Evolutionary conservation across 192 early-diverging fungal genomes (phyloP).

Genomic region (Backusella morwellensis): DNA sequence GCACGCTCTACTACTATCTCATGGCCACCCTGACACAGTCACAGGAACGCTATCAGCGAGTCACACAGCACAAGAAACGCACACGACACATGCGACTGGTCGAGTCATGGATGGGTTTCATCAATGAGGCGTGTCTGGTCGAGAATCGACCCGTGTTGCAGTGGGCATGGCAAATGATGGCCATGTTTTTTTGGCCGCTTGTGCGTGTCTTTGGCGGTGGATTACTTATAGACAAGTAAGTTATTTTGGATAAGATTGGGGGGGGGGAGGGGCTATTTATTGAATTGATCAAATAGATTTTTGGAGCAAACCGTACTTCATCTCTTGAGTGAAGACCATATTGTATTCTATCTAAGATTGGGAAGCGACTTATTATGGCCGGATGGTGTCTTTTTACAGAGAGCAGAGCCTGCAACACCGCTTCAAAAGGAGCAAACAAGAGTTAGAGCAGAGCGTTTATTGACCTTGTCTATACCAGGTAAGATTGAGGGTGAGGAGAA

Average conservation of each 20-base stretch:
- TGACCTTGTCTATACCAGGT: constrained; percentile 44
- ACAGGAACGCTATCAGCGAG: constrained; percentile 34
- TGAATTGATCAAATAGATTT: constrained; percentile 30
- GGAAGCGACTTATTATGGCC: constrained; percentile 51
- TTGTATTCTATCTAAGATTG: constrained; percentile 46
- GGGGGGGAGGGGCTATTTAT: too few species aligned
- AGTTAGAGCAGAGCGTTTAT: constrained; percentile 41
- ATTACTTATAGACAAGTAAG: constrained; percentile 47
- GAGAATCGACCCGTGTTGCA: constrained; percentile 41
- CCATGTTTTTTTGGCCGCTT: constrained; percentile 45
- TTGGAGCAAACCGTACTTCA: constrained; percentile 46
- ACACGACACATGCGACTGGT: constrained; percentile 30
- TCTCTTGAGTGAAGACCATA: constrained; percentile 43
- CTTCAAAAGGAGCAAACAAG: constrained; percentile 35
- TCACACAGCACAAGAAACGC: constrained; percentile 34
- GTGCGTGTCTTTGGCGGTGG: constrained; percentile 44
- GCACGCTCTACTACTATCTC: constrained; percentile 19
- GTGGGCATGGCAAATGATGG: constrained; percentile 48
- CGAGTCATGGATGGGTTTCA: constrained; percentile 30
- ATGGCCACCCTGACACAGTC: constrained; percentile 27
- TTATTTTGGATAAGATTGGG: background rate
- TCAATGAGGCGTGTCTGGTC: constrained; percentile 38
- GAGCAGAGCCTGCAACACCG: constrained; percentile 38
- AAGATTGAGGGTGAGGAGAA: background rate
- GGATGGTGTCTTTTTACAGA: constrained; percentile 38